Evolutionary conservation across 2,329 filamentous ascomycete species (phyloP).

Genomic region (Penicillium sp.): DNA sequence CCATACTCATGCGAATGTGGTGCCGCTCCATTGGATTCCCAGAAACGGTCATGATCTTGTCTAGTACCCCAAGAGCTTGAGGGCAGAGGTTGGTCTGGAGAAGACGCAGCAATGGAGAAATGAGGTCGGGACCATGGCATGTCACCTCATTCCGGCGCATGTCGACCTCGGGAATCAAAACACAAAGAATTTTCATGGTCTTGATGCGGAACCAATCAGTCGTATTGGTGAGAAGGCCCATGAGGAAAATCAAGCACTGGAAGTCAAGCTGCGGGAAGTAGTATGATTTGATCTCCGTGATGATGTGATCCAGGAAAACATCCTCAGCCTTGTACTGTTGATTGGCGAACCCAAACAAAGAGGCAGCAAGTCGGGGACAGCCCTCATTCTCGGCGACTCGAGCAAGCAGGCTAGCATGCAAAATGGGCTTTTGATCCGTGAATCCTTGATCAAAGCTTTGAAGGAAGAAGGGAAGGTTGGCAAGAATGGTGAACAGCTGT

Average conservation of each 20-base stretch:
- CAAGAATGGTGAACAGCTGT: conserved; percentile 81
- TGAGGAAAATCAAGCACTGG: conserved; percentile 81
- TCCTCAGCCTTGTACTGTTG: conserved; percentile 67
- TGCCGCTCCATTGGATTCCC: conserved; percentile 91
- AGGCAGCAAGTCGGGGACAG: conserved; percentile 67
- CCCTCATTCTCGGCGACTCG: conserved; percentile 74
- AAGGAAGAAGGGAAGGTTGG: conserved; percentile 87
- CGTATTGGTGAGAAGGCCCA: conserved; percentile 88
- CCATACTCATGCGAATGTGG: conserved; percentile 98
- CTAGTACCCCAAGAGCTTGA: conserved; percentile 86
- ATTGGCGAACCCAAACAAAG: conserved; percentile 71
- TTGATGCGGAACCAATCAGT: conserved; percentile 88
- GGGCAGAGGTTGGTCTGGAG: conserved; percentile 93
- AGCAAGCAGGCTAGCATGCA: conserved; percentile 71
- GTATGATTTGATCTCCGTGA: conserved; percentile 72
- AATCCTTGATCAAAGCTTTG: conserved; percentile 71
- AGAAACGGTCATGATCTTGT: conserved; percentile 93
- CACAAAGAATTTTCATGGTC: conserved; percentile 85
- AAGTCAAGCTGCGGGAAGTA: conserved; percentile 86
- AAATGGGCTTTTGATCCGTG: conserved; percentile 59
- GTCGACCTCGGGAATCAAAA: conserved; percentile 85
- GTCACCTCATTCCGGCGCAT: conserved; percentile 91
- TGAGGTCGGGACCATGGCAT: conserved; percentile 88
- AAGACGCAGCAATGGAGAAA: conserved; percentile 85
- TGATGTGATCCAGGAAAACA: conserved; percentile 75